Evolutionary conservation across 176 grass and related monocot species (phyloP).

Genomic region (Musa acuminata): DNA sequence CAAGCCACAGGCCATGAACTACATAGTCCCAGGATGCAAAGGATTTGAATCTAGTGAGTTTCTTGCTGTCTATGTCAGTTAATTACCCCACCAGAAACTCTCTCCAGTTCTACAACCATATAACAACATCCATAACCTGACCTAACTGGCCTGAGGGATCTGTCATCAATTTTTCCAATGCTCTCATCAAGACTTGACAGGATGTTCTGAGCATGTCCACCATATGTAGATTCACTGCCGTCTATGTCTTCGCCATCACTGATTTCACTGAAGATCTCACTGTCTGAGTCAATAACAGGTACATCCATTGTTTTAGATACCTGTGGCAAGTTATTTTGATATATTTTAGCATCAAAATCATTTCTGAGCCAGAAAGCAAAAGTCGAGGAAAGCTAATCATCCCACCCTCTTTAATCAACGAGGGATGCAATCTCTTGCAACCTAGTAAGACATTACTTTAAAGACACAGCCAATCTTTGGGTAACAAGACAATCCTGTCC

Average conservation of each 20-base stretch:
- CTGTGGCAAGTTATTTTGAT: neutral
- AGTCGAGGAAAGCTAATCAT: neutral
- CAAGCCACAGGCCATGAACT: slow-evolving; percentile 84
- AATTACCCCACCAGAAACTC: slow-evolving; percentile 41
- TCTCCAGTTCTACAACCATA: slow-evolving; percentile 82
- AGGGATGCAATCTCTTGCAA: neutral
- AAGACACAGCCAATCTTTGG: neutral
- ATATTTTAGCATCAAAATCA: neutral
- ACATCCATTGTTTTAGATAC: slow-evolving; percentile 10
- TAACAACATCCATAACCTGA: slow-evolving; percentile 48
- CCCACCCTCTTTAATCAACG: neutral
- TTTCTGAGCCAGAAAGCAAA: neutral
- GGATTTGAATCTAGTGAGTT: slow-evolving; percentile 62
- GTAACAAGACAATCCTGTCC: neutral
- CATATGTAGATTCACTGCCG: slow-evolving; percentile 18
- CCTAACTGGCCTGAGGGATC: slow-evolving; percentile 79
- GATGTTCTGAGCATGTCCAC: slow-evolving; percentile 14
- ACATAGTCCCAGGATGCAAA: slow-evolving; percentile 65
- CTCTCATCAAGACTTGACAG: slow-evolving; percentile 23
- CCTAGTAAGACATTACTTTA: neutral
- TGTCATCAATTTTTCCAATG: slow-evolving; percentile 25
- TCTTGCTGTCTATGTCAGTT: slow-evolving; percentile 74
- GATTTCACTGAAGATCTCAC: slow-evolving; percentile 7
- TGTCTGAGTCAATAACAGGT: slow-evolving; percentile 9
- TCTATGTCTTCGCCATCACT: slow-evolving; percentile 15